Percentiles rank a stretch among this genome's conserved stretches.
phyloP scores from a whole-genome alignment of 495 filamentous ascomycete species.

The Lasiosphaeria miniovina region DNA sequence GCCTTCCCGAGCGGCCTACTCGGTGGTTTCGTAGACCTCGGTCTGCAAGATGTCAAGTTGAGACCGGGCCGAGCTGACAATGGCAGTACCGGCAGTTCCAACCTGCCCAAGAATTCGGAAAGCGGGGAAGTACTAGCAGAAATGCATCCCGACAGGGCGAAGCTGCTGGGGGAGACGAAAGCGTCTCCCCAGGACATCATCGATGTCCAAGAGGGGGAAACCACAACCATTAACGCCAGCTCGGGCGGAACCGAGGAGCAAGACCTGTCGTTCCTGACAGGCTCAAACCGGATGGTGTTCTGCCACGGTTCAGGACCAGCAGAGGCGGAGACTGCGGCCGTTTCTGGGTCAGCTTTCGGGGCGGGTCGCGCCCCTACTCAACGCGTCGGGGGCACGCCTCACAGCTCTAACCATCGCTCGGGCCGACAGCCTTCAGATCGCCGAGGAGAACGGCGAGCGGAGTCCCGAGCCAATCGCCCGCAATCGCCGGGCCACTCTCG shows the following conservation, averaged over 20 bases:
- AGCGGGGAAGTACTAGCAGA: background rate
- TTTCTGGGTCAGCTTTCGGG: too few relatives aligned
- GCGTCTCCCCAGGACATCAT: background rate
- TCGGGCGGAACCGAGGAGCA: constrained; percentile 1
- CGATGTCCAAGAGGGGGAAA: constrained; percentile 5
- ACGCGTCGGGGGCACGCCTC: too few relatives aligned
- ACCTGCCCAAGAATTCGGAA: constrained; percentile 13
- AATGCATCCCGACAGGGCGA: constrained; percentile 24
- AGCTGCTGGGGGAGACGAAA: constrained; percentile 7
- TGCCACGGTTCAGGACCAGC: background rate
- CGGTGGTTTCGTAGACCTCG: too few relatives aligned
- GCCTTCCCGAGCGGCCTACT: too few relatives aligned
- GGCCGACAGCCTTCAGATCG: too few relatives aligned
- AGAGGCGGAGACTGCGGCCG: background rate
- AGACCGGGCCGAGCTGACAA: constrained; percentile 19
- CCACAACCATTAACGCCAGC: background rate
- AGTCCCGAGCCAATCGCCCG: too few relatives aligned
- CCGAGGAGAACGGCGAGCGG: too few relatives aligned
- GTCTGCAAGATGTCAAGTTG: too few relatives aligned
- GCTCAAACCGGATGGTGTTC: constrained; percentile 20
- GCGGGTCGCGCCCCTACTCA: too few relatives aligned
- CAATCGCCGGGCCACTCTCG: background rate
- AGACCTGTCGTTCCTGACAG: constrained; percentile 18
- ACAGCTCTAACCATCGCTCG: too few relatives aligned
- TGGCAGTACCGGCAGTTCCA: constrained; percentile 13